phyloP scores from a whole-genome alignment of 1,284 basidiomycete species.

The Mycosarcoma maydis region DNA sequence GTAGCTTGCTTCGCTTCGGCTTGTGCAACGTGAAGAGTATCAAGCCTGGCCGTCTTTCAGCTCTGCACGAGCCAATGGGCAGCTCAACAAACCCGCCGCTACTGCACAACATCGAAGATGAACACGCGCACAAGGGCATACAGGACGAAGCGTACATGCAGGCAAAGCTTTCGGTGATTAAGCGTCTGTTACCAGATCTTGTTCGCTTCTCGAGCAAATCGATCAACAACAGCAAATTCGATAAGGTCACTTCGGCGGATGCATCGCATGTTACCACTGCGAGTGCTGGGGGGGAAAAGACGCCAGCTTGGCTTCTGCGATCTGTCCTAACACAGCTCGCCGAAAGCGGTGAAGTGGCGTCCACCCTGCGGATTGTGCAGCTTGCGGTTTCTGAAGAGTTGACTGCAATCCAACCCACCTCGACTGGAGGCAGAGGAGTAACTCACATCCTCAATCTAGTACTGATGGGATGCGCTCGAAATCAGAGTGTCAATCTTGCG shows the following conservation, averaged over 20 bases:
- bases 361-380: constrained; percentile 18
- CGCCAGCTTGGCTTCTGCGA: constrained; percentile 37
- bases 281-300: not conserved
- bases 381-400: constrained; percentile 18
- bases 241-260: not conserved
- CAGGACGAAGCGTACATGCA: constrained; percentile 14
- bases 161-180: constrained; percentile 25
- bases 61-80: not conserved
- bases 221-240: constrained; percentile 3
- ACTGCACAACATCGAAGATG: not conserved
- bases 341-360: constrained; percentile 13
- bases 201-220: too few species aligned
- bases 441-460: constrained; percentile 23
- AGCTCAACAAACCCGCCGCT: not conserved
- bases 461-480: constrained; percentile 13
- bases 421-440: not conserved
- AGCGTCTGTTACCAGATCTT: constrained; percentile 25
- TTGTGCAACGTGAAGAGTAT: constrained; percentile 8
- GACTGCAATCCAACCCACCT: not conserved
- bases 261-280: not conserved
- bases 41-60: not conserved
- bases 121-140: not conserved
- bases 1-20: constrained; percentile 22
- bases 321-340: constrained; percentile 31
- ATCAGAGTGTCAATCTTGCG: constrained; percentile 6